phyloP scores from a whole-genome alignment of 2,329 filamentous ascomycete genomes.

The Exophiala calicioides region DNA sequence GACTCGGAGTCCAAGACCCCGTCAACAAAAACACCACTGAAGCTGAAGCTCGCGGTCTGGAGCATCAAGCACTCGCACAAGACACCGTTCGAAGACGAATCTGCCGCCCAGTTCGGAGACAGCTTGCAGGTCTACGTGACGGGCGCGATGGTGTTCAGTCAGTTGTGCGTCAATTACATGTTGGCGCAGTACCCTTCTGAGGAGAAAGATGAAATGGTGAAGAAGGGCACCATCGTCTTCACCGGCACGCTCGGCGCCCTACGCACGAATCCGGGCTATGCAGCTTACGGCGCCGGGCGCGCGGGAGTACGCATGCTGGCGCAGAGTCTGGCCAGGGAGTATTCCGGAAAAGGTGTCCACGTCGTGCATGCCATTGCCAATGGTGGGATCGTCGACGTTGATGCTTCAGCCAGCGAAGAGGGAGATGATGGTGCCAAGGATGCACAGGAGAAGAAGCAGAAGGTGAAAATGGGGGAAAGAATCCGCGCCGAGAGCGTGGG shows the following conservation, averaged over 20 bases:
- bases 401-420: constrained; percentile 1
- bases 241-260: constrained; percentile 58
- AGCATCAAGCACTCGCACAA: constrained; percentile 58
- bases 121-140: constrained; percentile 56
- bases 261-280: constrained; percentile 56
- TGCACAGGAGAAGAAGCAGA: constrained; percentile 49
- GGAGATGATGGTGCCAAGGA: constrained; percentile 49
- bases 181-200: constrained; percentile 41
- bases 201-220: constrained; percentile 46
- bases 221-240: constrained; percentile 61
- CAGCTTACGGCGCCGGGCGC: constrained; percentile 57
- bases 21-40: too few species aligned
- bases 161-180: constrained; percentile 50
- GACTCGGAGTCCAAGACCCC: too few species aligned
- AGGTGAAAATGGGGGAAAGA: constrained; percentile 54
- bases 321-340: constrained; percentile 58
- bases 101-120: constrained; percentile 51
- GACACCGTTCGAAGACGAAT: constrained; percentile 59
- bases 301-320: constrained; percentile 57
- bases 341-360: constrained; percentile 58
- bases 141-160: constrained; percentile 58
- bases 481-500: constrained; percentile 62
- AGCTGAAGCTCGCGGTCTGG: constrained; percentile 56
- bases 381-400: constrained; percentile 41
- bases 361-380: constrained; percentile 63